phyloP scores from a whole-genome alignment of 257 asterid species.

The Solanum lignicaule region DNA sequence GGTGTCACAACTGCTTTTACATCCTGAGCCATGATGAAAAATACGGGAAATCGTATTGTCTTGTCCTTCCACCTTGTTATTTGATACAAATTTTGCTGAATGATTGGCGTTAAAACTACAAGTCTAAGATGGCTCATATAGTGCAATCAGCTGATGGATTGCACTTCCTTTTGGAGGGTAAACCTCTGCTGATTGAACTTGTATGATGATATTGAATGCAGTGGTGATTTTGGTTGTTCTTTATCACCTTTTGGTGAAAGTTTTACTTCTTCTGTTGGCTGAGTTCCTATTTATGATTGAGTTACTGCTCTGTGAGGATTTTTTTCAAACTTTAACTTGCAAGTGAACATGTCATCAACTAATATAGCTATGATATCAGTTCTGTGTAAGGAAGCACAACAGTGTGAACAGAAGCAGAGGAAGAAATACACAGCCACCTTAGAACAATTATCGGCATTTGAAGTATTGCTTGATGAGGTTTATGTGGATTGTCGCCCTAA shows the following conservation, averaged over 20 bases:
- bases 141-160: not conserved
- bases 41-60: not conserved
- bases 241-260: not conserved
- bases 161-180: not conserved
- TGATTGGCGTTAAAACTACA: not conserved
- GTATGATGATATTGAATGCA: not conserved
- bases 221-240: not conserved
- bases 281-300: not conserved
- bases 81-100: not conserved
- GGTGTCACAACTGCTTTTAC: not conserved
- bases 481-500: constrained; percentile 46
- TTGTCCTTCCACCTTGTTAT: not conserved
- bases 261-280: not conserved
- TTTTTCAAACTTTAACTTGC: not conserved
- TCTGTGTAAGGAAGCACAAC: constrained; percentile 53
- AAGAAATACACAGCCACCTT: constrained; percentile 26
- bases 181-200: not conserved
- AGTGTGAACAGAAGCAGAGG: constrained; percentile 43
- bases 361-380: constrained; percentile 31
- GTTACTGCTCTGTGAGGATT: not conserved
- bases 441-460: constrained; percentile 34
- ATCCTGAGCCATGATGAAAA: not conserved
- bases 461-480: constrained; percentile 51
- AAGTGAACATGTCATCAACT: not conserved
- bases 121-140: not conserved